Conservation (phyloP, 768 basidiomycete genomes). For the Dioszegia hungarica region DNA sequence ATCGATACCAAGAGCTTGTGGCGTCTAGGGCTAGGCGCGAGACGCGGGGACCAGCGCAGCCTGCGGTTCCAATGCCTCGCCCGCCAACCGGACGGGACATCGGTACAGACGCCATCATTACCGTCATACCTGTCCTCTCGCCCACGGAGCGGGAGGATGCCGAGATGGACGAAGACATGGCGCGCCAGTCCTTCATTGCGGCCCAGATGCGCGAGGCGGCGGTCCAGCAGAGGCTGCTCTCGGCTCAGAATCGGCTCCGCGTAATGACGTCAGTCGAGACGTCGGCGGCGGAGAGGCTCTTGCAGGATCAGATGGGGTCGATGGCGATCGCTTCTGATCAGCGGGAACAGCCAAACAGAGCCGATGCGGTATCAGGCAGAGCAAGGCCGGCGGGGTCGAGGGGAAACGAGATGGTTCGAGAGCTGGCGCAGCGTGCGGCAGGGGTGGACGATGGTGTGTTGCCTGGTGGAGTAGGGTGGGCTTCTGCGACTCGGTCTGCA, state of each 20-base stretch:
- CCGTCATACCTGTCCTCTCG: background rate
- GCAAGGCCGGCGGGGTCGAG: too few species aligned
- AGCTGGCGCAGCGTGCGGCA: too few species aligned
- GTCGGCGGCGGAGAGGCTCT: background rate
- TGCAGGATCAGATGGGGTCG: background rate
- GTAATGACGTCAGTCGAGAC: background rate
- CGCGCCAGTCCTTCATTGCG: background rate
- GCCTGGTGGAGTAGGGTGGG: too few species aligned
- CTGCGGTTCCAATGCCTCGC: background rate
- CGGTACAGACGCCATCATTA: background rate
- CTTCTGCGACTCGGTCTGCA: background rate
- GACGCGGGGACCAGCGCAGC: background rate
- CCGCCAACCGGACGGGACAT: background rate
- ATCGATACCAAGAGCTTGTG: background rate
- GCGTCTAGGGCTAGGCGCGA: background rate
- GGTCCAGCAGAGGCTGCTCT: background rate
- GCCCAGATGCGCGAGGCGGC: constrained; percentile 4
- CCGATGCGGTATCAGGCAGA: too few species aligned
- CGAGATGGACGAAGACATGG: background rate
- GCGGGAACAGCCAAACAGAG: too few species aligned
- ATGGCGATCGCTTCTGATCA: too few species aligned
- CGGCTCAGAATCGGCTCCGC: background rate
- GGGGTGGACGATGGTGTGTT: too few species aligned
- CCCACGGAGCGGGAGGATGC: background rate
- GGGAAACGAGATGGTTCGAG: too few species aligned